phyloP scores from a whole-genome alignment of 2,329 filamentous ascomycete species.

The Magnaporthiopsis rhizophila region DNA sequence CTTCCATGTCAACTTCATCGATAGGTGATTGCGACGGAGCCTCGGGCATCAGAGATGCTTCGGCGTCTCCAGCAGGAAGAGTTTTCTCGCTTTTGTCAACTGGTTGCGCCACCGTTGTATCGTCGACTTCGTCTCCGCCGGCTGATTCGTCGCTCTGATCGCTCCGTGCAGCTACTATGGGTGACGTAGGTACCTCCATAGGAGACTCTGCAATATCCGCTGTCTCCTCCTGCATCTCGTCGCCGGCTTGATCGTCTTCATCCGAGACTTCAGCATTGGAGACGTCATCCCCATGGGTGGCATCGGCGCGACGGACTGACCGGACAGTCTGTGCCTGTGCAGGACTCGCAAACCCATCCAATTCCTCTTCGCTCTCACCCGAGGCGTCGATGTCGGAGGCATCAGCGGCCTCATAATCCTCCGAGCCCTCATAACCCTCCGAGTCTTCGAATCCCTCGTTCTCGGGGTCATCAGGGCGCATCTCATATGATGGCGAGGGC shows the following conservation, averaged over 20 bases:
- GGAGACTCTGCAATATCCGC: not conserved
- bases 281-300: not conserved
- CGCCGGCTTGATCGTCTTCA: not conserved
- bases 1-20: too few relatives aligned
- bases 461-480: not conserved
- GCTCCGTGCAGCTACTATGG: not conserved
- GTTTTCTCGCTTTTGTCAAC: too few relatives aligned
- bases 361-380: constrained; percentile 5
- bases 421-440: constrained; percentile 8
- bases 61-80: too few relatives aligned
- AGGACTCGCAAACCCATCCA: not conserved
- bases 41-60: too few relatives aligned
- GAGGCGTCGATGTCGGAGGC: constrained; percentile 4
- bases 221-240: not conserved
- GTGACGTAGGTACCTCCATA: not conserved
- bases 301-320: not conserved
- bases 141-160: too few relatives aligned
- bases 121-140: too few relatives aligned
- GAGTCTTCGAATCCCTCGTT: constrained; percentile 8
- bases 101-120: too few relatives aligned
- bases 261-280: not conserved
- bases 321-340: not conserved
- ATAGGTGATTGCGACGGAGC: too few relatives aligned
- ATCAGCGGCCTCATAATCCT: constrained; percentile 4
- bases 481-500: constrained; percentile 8